Conservation (phyloP, 768 basidiomycete species). For the Lactifluus volemus region DNA sequence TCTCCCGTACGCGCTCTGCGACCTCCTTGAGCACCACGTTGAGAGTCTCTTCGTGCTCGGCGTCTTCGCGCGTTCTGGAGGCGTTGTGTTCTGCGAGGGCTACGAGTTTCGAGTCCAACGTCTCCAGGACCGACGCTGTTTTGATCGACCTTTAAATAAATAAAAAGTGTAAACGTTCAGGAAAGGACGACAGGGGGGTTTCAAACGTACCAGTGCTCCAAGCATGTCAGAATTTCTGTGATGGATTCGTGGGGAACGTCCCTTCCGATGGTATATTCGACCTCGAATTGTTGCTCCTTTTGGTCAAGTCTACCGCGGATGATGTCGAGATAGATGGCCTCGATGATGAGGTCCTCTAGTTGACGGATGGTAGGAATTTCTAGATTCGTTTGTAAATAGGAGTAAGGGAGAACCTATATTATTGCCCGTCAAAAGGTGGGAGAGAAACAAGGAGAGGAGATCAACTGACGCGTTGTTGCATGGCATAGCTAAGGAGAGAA, state of each 20-base stretch:
- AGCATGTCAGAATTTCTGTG: conserved; percentile 48
- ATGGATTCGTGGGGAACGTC: conserved; percentile 77
- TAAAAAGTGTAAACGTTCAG: too few relatives aligned
- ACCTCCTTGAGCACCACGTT: conserved; percentile 52
- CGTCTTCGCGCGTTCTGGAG: conserved; percentile 33
- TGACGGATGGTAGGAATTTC: conserved; percentile 75
- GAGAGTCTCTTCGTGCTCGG: conserved; percentile 47
- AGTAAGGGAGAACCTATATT: conserved; percentile 76
- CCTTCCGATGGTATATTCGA: conserved; percentile 88
- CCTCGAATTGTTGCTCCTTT: conserved; percentile 79
- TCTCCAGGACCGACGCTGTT: conserved; percentile 57
- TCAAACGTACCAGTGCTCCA: conserved; percentile 54
- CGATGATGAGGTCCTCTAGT: conserved; percentile 95
- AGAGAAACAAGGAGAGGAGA: neutral
- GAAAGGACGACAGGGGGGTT: neutral
- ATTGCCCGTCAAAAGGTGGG: neutral
- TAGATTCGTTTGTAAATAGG: conserved; percentile 57
- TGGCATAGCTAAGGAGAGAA: conserved; percentile 78
- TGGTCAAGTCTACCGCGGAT: conserved; percentile 91
- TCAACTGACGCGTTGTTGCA: conserved; percentile 59
- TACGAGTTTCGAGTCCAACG: conserved; percentile 63
- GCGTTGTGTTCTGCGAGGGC: conserved; percentile 40
- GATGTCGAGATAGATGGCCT: conserved; percentile 88
- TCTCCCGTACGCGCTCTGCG: conserved; percentile 51
- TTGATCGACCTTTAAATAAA: conserved; percentile 49